phyloP scores from a whole-genome alignment of 2,329 filamentous ascomycete species.

The Tolypocladium sp. region DNA sequence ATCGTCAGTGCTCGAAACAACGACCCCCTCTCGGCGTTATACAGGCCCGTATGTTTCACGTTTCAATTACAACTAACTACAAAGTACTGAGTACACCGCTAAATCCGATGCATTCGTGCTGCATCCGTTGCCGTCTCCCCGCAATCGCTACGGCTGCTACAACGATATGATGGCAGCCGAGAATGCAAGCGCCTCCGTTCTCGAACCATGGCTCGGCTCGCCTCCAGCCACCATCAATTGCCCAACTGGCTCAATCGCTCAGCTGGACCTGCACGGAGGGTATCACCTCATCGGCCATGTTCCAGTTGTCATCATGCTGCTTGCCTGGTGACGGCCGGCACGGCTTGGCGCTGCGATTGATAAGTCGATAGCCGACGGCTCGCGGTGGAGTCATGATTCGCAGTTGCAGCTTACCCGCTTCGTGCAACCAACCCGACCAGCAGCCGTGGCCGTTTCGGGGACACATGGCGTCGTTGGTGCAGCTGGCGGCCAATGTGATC shows the following conservation, averaged over 20 bases:
- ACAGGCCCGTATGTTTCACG: background rate
- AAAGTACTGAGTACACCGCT: too few species aligned
- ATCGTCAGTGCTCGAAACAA: background rate
- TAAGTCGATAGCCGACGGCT: background rate
- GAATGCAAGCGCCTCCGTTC: background rate
- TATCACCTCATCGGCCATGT: background rate
- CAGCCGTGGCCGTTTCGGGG: background rate
- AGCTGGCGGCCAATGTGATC: background rate
- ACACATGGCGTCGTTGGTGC: background rate
- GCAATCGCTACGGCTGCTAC: background rate
- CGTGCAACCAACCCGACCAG: background rate
- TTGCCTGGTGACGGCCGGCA: background rate
- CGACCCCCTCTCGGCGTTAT: background rate
- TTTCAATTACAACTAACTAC: too few species aligned
- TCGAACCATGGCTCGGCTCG: background rate
- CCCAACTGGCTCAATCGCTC: background rate
- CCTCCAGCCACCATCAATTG: background rate
- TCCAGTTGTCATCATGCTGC: background rate
- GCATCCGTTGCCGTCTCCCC: too few species aligned
- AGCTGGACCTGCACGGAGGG: background rate
- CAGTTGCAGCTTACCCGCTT: background rate
- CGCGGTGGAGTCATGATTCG: background rate
- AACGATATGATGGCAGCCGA: background rate
- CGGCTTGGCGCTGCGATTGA: background rate
- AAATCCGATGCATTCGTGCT: background rate